A percentile compares a stretch with the other conserved stretches of the same genome.
phyloP scores from a whole-genome alignment of 768 basidiomycete genomes.

The Leucocoprinus sp. region DNA sequence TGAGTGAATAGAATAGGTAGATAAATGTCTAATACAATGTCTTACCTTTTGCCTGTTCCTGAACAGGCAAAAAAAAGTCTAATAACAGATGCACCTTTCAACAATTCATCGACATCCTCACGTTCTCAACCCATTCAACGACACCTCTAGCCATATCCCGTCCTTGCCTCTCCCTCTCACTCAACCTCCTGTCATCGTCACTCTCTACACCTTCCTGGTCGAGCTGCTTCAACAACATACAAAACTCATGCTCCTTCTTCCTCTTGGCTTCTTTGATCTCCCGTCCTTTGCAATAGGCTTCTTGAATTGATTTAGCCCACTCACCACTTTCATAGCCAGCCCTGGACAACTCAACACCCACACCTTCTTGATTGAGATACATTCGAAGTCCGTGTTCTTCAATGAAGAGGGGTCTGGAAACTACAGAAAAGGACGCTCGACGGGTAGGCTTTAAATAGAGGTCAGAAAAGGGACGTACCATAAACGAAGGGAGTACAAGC shows the following conservation, averaged over 20 bases:
- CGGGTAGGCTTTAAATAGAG: background rate
- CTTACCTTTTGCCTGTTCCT: too few relatives aligned
- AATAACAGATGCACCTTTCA: too few relatives aligned
- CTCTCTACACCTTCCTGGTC: background rate
- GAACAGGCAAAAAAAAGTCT: too few relatives aligned
- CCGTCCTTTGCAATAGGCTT: conserved; percentile 48
- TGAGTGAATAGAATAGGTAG: too few relatives aligned
- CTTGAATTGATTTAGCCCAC: conserved; percentile 52
- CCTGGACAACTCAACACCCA: conserved; percentile 61
- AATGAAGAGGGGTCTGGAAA: conserved; percentile 72
- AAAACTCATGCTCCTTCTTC: conserved; percentile 20
- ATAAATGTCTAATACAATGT: too few relatives aligned
- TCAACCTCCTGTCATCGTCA: conserved; percentile 26
- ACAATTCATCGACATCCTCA: conserved; percentile 16
- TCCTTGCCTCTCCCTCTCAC: conserved; percentile 34
- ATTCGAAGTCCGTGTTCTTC: conserved; percentile 72
- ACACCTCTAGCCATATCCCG: conserved; percentile 38
- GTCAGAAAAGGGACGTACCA: conserved; percentile 31
- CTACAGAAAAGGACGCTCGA: conserved; percentile 23
- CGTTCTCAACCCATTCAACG: conserved; percentile 41
- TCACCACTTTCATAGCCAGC: conserved; percentile 63
- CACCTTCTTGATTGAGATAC: conserved; percentile 54
- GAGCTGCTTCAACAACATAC: background rate
- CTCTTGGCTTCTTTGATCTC: conserved; percentile 41
- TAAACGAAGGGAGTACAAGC: conserved; percentile 73